Base-by-base conservation (phyloP, 139 green algal genomes). In the Parachlorella kessleri region DNA sequence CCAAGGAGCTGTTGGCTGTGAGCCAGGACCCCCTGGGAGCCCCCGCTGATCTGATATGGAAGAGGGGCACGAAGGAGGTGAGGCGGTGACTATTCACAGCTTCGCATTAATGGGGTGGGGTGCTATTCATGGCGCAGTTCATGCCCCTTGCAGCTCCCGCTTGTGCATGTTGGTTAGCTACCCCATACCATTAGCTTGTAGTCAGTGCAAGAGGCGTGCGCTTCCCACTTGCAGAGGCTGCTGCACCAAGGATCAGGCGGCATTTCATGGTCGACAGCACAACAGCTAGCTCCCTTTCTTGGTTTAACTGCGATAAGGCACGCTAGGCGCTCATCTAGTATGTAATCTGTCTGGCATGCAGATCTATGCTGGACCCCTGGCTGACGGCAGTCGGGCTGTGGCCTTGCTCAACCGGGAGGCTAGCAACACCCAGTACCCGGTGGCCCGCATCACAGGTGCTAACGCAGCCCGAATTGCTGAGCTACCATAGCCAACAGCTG, bases 11-110 rank as follows among this genome's bases (percentile, higher is more conserved):
- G 55, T 84, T 91, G 42, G 88, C 86, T 37, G 78, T 93, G 55
- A 92, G 91, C 67, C 88, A 93, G 64, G 90, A 94, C 42, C 33
- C 33, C 6, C 73, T 94, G 21, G 88, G 89, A 4, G 81, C 90
- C 28, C 82, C 88, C 4, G 88, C 86, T 0, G 88, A 92, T 76
- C 85, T 92, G 28, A 73, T 92, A 28, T 88, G 76, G 81, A 86
- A 84, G 75, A 67, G 86, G 40, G 78, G 85, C 4, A 54, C 77
- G 30, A 53, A 71, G n/a, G 73, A 85, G 79, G 77, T 87, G 37
- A 35, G 68, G 30, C 4, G 26, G 6, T n/a, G 32, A n/a, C 18
- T 14, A 21, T 21, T 21, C 14, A 14, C 53, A 64, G 18, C 53
- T 64, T 64, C 53, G 18, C 21, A 21, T 64, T 14, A 14, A 64